A percentile compares a stretch with the other conserved stretches of the same genome.
phyloP scores from a whole-genome alignment of 352 stramenopile species.

The Aphanomyces astaci region DNA sequence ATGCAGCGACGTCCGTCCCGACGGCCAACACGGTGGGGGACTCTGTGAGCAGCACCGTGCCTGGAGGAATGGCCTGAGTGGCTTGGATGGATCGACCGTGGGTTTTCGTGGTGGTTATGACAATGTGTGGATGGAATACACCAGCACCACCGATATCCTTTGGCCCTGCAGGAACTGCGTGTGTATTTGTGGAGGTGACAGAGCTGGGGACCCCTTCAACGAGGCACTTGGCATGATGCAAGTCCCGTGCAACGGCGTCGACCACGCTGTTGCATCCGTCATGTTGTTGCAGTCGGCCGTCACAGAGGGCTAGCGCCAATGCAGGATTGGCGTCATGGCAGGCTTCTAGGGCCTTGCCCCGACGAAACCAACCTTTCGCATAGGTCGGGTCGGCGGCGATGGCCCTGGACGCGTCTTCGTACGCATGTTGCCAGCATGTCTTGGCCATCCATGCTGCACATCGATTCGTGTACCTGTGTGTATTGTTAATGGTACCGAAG shows the following conservation, averaged over 20 bases:
- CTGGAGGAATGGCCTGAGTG: background rate
- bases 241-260: background rate
- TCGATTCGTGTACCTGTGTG: constrained; percentile 8
- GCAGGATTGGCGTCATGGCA: background rate
- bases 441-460: constrained; percentile 9
- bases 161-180: too few species aligned
- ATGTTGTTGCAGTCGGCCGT: too few species aligned
- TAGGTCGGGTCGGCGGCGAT: background rate
- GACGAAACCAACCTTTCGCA: constrained; percentile 13
- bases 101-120: background rate
- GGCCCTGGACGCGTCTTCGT: background rate
- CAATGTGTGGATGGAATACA: background rate
- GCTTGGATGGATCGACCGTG: background rate
- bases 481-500: background rate
- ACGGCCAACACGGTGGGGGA: background rate
- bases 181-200: too few species aligned
- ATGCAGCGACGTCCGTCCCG: background rate
- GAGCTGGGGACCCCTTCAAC: too few species aligned
- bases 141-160: too few species aligned
- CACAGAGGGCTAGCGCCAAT: background rate
- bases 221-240: background rate
- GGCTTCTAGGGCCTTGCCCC: constrained; percentile 4
- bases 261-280: background rate
- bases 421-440: background rate
- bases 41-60: constrained; percentile 3